phyloP scores from a whole-genome alignment of 2,329 filamentous ascomycete genomes.

The Pyrenochaeta sp. region DNA sequence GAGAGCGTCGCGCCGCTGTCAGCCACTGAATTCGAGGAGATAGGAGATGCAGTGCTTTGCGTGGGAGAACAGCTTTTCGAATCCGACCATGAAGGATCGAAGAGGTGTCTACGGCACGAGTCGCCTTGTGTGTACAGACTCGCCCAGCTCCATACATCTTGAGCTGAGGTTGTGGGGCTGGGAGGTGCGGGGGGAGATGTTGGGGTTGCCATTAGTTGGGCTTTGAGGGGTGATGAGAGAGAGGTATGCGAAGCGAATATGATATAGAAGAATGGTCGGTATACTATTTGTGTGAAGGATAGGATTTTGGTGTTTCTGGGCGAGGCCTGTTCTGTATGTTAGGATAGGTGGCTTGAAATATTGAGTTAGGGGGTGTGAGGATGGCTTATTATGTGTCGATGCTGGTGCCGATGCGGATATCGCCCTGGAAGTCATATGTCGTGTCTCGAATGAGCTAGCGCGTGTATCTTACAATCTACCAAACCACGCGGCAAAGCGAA shows the following conservation, averaged over 20 bases:
- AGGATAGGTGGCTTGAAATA: not conserved
- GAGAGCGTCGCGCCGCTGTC: too few species aligned
- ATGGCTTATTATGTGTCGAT: not conserved
- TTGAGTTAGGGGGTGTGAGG: not conserved
- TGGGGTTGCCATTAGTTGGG: not conserved
- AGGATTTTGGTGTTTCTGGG: too few species aligned
- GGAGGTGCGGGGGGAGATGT: not conserved
- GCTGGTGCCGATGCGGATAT: too few species aligned
- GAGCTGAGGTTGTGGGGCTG: not conserved
- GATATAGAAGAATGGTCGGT: too few species aligned
- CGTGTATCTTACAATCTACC: not conserved
- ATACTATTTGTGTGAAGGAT: too few species aligned
- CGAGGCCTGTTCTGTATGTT: too few species aligned
- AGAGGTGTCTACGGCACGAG: not conserved
- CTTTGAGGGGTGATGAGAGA: too few species aligned
- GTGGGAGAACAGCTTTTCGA: not conserved
- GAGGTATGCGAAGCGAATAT: too few species aligned
- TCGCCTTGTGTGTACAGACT: not conserved
- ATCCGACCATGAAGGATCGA: not conserved
- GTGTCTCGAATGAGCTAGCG: not conserved
- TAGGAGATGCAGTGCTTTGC: too few species aligned
- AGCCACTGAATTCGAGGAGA: too few species aligned
- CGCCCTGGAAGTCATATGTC: not conserved
- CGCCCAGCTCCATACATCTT: not conserved
- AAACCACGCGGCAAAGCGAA: not conserved